These are phyloP conservation scores for Myxozyma nipponensis DNA, from an alignment of 805 yeast species.

Conservation along the genomic window DNA sequence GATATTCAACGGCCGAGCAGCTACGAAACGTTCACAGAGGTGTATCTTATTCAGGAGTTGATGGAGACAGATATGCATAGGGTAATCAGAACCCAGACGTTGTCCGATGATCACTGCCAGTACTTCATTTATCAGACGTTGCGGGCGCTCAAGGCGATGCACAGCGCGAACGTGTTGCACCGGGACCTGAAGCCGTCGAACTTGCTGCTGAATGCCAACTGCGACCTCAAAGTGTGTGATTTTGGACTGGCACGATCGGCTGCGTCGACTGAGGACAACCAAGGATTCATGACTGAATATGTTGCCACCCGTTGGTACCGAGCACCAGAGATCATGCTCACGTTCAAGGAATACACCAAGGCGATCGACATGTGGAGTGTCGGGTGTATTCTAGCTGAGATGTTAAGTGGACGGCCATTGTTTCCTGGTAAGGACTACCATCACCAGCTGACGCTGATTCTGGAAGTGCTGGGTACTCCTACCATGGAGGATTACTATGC, in stretches of 20 bases:
- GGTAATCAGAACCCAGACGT: constrained; percentile 73
- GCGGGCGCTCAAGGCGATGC: constrained; percentile 85
- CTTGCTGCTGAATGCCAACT: constrained; percentile 78
- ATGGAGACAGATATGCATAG: constrained; percentile 87
- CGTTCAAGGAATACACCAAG: constrained; percentile 87
- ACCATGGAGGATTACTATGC: constrained; percentile 62
- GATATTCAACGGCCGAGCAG: constrained; percentile 83
- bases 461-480: constrained; percentile 87
- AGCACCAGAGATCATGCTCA: constrained; percentile 96
- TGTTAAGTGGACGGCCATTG: constrained; percentile 78
- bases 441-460: constrained; percentile 79
- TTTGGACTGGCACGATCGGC: constrained; percentile 82
- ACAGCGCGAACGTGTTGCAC: constrained; percentile 90
- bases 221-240: constrained; percentile 92
- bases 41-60: constrained; percentile 76
- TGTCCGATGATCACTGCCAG: constrained; percentile 90
- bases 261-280: constrained; percentile 54
- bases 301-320: constrained; percentile 98
- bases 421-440: constrained; percentile 95
- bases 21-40: constrained; percentile 76
- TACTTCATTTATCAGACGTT: constrained; percentile 88
- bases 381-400: constrained; percentile 91
- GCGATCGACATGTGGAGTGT: constrained; percentile 97
- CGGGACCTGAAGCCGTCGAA: constrained; percentile 91
- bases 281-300: constrained; percentile 89